phyloP scores from a whole-genome alignment of 768 basidiomycete genomes.

The Daedalea quercina region DNA sequence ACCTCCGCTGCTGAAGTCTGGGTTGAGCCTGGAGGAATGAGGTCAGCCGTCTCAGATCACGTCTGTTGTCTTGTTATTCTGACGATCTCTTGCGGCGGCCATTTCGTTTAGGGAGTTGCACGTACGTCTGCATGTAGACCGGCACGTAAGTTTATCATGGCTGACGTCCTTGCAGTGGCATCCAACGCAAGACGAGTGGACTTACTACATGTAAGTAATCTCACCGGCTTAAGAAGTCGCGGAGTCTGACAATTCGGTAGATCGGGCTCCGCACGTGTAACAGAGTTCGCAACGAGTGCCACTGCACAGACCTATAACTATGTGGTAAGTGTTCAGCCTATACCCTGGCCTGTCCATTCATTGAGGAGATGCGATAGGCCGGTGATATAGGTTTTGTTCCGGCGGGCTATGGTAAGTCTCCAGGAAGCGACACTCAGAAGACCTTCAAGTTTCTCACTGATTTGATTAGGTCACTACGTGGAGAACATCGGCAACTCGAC shows the following conservation, averaged over 20 bases:
- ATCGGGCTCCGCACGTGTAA: constrained; percentile 44
- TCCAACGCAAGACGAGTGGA: constrained; percentile 44
- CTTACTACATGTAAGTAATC: constrained; percentile 23
- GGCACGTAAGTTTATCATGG: not conserved
- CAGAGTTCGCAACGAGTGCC: constrained; percentile 44
- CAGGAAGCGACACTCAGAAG: not conserved
- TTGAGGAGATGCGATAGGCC: not conserved
- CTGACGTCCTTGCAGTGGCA: constrained; percentile 33
- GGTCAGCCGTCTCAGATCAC: not conserved
- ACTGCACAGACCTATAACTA: constrained; percentile 55
- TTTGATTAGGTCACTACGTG: constrained; percentile 32
- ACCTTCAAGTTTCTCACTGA: not conserved
- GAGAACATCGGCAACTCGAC: constrained; percentile 33
- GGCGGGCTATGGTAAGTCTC: constrained; percentile 37
- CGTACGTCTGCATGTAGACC: constrained; percentile 21
- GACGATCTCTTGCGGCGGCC: not conserved
- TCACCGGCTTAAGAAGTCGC: not conserved
- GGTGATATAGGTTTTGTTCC: constrained; percentile 45
- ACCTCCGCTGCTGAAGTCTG: constrained; percentile 52
- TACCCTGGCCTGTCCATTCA: not conserved
- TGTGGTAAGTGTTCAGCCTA: constrained; percentile 25
- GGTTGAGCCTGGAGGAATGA: constrained; percentile 53
- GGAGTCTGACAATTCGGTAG: not conserved
- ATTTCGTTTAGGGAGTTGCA: constrained; percentile 36
- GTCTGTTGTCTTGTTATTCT: not conserved